Evolutionary conservation across 1,284 basidiomycete species (phyloP), one percentile per base, ranked within the genome.

Genomic region (Fistulinella cinereoalba): DNA sequence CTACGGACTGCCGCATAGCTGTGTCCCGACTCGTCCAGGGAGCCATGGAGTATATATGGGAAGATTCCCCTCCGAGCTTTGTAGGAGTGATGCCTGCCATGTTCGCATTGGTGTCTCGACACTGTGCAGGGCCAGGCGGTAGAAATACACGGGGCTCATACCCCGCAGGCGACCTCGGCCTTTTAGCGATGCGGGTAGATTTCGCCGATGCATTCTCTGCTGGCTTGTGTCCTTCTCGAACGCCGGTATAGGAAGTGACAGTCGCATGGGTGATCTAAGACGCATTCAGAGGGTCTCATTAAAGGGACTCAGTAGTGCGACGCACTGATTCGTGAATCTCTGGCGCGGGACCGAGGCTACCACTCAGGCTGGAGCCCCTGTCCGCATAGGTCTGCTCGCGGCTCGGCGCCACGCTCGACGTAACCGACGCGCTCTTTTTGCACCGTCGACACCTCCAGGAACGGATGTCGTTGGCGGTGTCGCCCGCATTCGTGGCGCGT

Each of bases 391-490:
- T 54, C 22, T 29, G 43, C 33, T 34, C 50, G 7, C 44, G 46
- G 23, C 54, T 57, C 13, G 47, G 40, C 37, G 13, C 13, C 6
- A 36, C 36, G 21, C 34, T 41, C 29, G 44, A 36, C 1, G 40
- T 47, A 10, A 3, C 36, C 8, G 58, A 46, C 8, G 12, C 3
- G 31, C 12, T 19, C 23, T 54, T 67, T 38, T 51, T 65, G 49
- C 62, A 64, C n/a, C 60, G 53, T 49, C 59, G 53, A 41, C 62
- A 64, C n/a, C 6, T 48, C 62, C 62, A 64, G 10, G 44, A 3
- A 10, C 24, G 12, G 9, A 64, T 46, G 22, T 22, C 45, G 18
- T 64, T 54, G 15, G 16, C 41, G 3, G 21, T 42, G 38, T 65
- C 60, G 1, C 47, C 41, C 15, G 36, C 34, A 11, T 43, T 65